phyloP scores from a whole-genome alignment of 805 yeast species.

The Scheffersomyces spartinae region DNA sequence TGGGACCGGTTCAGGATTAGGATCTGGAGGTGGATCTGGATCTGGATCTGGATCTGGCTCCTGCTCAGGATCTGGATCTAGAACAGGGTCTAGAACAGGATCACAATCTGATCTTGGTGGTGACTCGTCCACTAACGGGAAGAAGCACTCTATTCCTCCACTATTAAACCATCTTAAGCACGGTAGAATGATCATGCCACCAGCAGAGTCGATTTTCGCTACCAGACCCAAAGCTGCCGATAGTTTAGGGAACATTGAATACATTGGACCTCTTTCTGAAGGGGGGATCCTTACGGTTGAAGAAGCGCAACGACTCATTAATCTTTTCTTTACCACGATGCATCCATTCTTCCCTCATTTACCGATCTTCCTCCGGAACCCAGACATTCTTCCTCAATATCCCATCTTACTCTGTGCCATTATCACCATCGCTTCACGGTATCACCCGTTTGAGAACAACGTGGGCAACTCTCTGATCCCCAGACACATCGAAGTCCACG shows the following conservation, averaged over 20 bases:
- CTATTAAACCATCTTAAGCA: constrained; percentile 7
- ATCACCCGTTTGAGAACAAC: constrained; percentile 45
- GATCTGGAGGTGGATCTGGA: too few relatives aligned
- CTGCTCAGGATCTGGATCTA: too few relatives aligned
- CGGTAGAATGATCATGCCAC: constrained; percentile 29
- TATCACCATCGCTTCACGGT: constrained; percentile 69
- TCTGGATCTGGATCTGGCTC: too few relatives aligned
- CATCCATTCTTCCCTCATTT: constrained; percentile 88
- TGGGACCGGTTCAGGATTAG: too few relatives aligned
- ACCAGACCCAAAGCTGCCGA: constrained; percentile 38
- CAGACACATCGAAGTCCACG: constrained; percentile 56
- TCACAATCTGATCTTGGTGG: too few relatives aligned
- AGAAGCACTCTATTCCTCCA: too few relatives aligned
- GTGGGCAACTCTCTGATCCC: constrained; percentile 15
- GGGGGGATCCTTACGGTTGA: constrained; percentile 45
- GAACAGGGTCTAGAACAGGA: constrained; percentile 1
- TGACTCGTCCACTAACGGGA: too few relatives aligned
- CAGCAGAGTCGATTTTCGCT: constrained; percentile 25
- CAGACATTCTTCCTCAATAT: constrained; percentile 57
- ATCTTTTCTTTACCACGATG: constrained; percentile 60
- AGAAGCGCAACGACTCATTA: constrained; percentile 48
- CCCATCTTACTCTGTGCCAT: constrained; percentile 77
- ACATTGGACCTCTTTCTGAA: constrained; percentile 42
- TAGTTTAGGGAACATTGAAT: constrained; percentile 47
- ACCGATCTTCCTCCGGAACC: constrained; percentile 60